Evolutionary conservation across 768 basidiomycete species (phyloP).

Genomic region (Podaxis sp.): DNA sequence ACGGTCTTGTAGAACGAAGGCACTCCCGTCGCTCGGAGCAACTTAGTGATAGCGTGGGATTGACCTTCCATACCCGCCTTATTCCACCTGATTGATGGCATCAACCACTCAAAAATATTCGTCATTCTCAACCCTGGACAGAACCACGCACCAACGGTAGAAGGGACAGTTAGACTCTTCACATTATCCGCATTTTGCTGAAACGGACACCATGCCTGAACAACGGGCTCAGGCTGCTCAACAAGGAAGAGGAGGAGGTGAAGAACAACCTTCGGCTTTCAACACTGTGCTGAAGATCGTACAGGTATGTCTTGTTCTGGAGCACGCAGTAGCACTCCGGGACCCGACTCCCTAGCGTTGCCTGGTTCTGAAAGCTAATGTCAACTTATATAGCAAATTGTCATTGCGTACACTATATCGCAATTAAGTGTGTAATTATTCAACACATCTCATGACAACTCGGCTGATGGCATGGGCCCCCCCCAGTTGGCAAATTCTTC

Average conservation of each 20-base stretch:
- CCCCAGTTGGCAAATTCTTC: constrained; percentile 6
- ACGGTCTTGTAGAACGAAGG: background rate
- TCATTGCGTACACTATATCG: constrained; percentile 64
- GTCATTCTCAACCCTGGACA: background rate
- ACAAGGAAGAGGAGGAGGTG: constrained; percentile 9
- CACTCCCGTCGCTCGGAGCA: background rate
- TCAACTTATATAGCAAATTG: constrained; percentile 52
- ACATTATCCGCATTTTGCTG: background rate
- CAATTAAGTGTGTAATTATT: constrained; percentile 53
- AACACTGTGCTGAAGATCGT: constrained; percentile 21
- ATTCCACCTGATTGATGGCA: constrained; percentile 3
- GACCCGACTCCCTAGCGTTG: background rate
- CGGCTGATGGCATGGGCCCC: background rate
- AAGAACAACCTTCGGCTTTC: constrained; percentile 11
- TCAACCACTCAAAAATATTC: constrained; percentile 8
- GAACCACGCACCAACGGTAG: background rate
- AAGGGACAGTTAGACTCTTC: background rate
- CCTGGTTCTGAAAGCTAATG: background rate
- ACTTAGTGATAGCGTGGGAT: background rate
- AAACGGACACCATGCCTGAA: constrained; percentile 13
- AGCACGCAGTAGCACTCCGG: background rate
- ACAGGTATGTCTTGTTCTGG: constrained; percentile 22
- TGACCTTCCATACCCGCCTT: background rate
- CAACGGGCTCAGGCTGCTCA: constrained; percentile 16
- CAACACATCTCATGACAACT: background rate